phyloP scores from a whole-genome alignment of 495 filamentous ascomycete genomes.

The Jackrogersella minutella region DNA sequence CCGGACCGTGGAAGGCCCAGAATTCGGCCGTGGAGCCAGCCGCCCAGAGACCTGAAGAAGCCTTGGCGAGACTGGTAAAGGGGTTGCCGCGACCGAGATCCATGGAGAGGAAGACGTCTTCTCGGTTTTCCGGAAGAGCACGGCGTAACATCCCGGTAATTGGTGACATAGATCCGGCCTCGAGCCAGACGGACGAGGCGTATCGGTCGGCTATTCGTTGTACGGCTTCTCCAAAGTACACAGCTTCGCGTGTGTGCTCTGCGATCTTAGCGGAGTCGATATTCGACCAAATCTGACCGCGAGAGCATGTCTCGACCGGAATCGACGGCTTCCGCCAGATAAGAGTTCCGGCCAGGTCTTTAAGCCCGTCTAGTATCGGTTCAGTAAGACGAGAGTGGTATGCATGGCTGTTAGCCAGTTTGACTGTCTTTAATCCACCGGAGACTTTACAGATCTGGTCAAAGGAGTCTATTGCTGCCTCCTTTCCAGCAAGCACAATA shows the following conservation, averaged over 20 bases:
- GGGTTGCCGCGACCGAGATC: constrained; percentile 17
- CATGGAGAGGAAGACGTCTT: constrained; percentile 7
- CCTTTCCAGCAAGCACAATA: constrained; percentile 45
- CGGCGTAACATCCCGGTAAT: constrained; percentile 45
- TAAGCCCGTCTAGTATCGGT: constrained; percentile 44
- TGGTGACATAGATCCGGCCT: constrained; percentile 47
- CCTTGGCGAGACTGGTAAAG: constrained; percentile 30
- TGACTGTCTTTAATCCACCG: constrained; percentile 17
- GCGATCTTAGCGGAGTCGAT: constrained; percentile 22
- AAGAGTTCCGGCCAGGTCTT: constrained; percentile 36
- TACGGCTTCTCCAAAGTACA: constrained; percentile 47
- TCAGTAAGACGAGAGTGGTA: constrained; percentile 57
- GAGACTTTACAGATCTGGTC: constrained; percentile 24
- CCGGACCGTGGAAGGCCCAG: constrained; percentile 32
- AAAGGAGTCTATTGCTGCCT: constrained; percentile 30
- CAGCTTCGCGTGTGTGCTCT: constrained; percentile 45
- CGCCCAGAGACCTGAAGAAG: constrained; percentile 40
- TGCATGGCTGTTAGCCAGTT: constrained; percentile 52
- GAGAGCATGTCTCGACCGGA: constrained; percentile 46
- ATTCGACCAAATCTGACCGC: not conserved
- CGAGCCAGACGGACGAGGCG: constrained; percentile 46
- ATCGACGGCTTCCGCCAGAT: constrained; percentile 42
- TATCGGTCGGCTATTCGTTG: constrained; percentile 39
- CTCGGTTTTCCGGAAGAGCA: constrained; percentile 11
- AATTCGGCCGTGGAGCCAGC: constrained; percentile 27